phyloP scores from a whole-genome alignment of 1,284 basidiomycete species.

The Cronartium quercuum region DNA sequence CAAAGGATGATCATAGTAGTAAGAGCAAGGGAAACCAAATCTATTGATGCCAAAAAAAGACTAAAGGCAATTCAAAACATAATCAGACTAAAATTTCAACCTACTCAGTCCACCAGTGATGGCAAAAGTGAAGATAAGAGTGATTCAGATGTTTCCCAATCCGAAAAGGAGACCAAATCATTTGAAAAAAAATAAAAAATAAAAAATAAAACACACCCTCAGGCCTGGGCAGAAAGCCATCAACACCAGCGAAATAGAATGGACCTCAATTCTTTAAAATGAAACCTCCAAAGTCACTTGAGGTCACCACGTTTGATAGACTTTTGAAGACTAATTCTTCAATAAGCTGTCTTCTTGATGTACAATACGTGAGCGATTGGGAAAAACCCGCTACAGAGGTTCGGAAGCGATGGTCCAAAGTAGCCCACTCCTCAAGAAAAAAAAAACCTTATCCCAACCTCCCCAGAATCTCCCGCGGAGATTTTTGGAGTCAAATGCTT shows the following conservation, averaged over 20 bases:
- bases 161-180: no score
- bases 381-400: no score
- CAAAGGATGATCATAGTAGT: background rate
- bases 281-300: constrained; percentile 20
- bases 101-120: no score
- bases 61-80: background rate
- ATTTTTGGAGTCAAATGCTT: no score
- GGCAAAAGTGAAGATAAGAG: background rate
- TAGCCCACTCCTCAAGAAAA: no score
- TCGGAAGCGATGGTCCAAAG: no score
- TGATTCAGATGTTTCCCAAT: background rate
- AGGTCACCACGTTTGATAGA: constrained; percentile 33
- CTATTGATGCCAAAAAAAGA: background rate
- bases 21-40: background rate
- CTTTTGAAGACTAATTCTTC: constrained; percentile 9
- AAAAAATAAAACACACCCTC: no score
- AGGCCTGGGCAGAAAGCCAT: background rate
- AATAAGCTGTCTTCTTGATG: constrained; percentile 32
- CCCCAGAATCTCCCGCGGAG: no score
- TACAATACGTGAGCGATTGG: constrained; percentile 34
- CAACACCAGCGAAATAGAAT: background rate
- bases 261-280: constrained; percentile 6
- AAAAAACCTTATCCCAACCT: no score
- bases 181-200: no score
- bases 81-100: background rate